phyloP scores from a whole-genome alignment of 2,329 filamentous ascomycete species.

The Pyrenophora teres region DNA sequence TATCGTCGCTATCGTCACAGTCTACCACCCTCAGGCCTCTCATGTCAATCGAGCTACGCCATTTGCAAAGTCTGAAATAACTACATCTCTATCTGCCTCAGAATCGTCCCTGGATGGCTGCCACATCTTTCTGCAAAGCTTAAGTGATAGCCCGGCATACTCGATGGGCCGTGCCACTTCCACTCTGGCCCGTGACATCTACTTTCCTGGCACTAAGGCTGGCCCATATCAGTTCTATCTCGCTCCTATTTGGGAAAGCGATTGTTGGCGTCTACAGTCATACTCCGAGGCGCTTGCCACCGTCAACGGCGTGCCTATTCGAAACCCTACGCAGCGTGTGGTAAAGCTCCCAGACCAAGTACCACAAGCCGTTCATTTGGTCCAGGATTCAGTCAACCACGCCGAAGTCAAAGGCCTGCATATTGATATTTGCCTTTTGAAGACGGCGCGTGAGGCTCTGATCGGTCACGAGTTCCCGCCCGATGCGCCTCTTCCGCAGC shows the following conservation, averaged over 20 bases:
- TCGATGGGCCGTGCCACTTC: slow-evolving; percentile 10
- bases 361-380: slow-evolving; percentile 14
- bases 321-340: slow-evolving; percentile 5
- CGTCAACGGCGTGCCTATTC: slow-evolving; percentile 20
- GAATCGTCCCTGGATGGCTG: slow-evolving; percentile 6
- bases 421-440: slow-evolving; percentile 22
- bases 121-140: slow-evolving; percentile 15
- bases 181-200: slow-evolving; percentile 16
- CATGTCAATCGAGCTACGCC: slow-evolving; percentile 9
- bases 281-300: slow-evolving; percentile 10
- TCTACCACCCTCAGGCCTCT: slow-evolving; percentile 12
- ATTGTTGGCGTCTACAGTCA: slow-evolving; percentile 18
- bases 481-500: neutral
- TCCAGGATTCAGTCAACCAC: slow-evolving; percentile 10
- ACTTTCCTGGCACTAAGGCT: slow-evolving; percentile 11
- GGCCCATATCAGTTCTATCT: slow-evolving; percentile 14
- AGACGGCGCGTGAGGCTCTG: slow-evolving; percentile 7
- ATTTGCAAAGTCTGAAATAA: neutral
- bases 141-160: slow-evolving; percentile 4
- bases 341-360: neutral
- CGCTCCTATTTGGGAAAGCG: slow-evolving; percentile 1
- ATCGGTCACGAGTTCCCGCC: neutral
- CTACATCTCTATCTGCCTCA: neutral
- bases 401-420: slow-evolving; percentile 7
- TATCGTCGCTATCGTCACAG: slow-evolving; percentile 17